phyloP scores from a whole-genome alignment of 148 eudicot species.

The Nepenthes mirabilis region DNA sequence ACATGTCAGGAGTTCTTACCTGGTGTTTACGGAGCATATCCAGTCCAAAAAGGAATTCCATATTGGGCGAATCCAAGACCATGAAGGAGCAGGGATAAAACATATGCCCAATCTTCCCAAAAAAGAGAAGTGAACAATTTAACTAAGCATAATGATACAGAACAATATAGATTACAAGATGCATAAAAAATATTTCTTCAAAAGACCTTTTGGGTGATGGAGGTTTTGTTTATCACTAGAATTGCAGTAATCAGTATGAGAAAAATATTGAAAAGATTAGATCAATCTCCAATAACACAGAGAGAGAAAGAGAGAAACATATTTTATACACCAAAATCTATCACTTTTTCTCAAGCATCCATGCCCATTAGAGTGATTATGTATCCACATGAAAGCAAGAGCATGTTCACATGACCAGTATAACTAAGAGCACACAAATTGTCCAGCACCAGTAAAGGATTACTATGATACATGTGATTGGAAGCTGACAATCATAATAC shows the following conservation, averaged over 20 bases:
- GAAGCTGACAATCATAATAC: conserved; percentile 18
- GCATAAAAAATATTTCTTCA: not conserved
- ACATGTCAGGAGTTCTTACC: conserved; percentile 24
- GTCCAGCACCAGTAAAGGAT: not conserved
- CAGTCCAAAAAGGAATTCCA: conserved; percentile 96
- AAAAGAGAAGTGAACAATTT: conserved; percentile 11
- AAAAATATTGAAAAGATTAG: too few relatives aligned
- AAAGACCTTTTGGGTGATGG: too few relatives aligned
- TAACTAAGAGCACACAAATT: too few relatives aligned
- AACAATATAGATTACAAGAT: not conserved
- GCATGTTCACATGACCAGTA: too few relatives aligned
- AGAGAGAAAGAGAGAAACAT: too few relatives aligned
- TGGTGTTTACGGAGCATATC: conserved; percentile 99
- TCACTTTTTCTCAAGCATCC: too few relatives aligned
- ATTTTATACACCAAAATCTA: too few relatives aligned
- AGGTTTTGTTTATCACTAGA: too few relatives aligned
- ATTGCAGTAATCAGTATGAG: too few relatives aligned
- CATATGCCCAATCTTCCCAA: conserved; percentile 70
- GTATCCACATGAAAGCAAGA: too few relatives aligned
- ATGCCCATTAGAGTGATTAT: too few relatives aligned
- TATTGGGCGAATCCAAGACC: conserved; percentile 92
- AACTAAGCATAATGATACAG: not conserved
- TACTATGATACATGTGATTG: not conserved
- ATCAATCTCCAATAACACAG: too few relatives aligned
- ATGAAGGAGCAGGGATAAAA: conserved; percentile 88